A percentile compares a stretch with the other conserved stretches of the same genome.
These are phyloP conservation scores for Mucuna pruriens DNA, from an alignment of 306 rosid species.

Conservation along the genomic window DNA sequence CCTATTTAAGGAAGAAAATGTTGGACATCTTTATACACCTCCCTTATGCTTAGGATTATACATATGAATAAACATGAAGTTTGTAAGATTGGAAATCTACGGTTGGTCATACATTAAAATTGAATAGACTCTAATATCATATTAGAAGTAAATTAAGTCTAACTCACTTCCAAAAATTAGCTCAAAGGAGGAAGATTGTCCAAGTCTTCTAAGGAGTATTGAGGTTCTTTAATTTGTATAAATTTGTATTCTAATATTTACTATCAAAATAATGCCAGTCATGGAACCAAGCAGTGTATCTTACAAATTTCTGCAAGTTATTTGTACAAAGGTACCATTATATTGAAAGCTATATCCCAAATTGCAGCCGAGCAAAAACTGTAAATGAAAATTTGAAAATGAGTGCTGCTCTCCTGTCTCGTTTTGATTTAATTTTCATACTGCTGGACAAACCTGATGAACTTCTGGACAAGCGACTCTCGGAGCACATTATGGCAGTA, in stretches of 20 bases:
- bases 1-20: neutral
- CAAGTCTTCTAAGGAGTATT: neutral
- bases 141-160: neutral
- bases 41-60: neutral
- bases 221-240: neutral
- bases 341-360: constrained; percentile 31
- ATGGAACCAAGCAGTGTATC: constrained; percentile 21
- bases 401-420: constrained; percentile 86
- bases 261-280: constrained; percentile 24
- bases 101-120: neutral
- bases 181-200: neutral
- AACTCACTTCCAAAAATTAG: neutral
- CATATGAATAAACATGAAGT: neutral
- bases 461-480: constrained; percentile 87
- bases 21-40: neutral
- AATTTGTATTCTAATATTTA: neutral
- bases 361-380: constrained; percentile 94
- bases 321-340: constrained; percentile 28
- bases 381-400: constrained; percentile 97
- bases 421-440: constrained; percentile 93
- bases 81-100: neutral
- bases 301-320: constrained; percentile 34
- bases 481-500: constrained; percentile 97
- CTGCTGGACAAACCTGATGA: constrained; percentile 97
- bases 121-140: neutral